Percentiles rank a stretch among this genome's conserved stretches.
phyloP scores from a whole-genome alignment of 495 filamentous ascomycete genomes.

The Trypethelium eluteriae region DNA sequence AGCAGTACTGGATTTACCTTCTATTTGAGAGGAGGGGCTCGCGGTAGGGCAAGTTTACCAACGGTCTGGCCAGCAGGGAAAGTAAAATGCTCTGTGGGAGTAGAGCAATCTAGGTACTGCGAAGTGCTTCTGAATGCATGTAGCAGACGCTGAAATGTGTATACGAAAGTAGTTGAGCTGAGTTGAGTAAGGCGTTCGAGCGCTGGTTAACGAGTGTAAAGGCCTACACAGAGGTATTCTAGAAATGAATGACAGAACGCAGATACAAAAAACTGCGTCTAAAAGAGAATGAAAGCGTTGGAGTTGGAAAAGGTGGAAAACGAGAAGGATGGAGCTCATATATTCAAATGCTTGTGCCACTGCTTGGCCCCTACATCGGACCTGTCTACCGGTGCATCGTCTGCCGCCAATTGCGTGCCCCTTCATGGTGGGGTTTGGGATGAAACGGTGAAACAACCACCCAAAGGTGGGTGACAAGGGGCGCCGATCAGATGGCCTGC shows the following conservation, averaged over 20 bases:
- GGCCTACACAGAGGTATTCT: not conserved
- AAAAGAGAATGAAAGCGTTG: not conserved
- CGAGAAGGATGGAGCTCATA: not conserved
- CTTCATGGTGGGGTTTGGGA: not conserved
- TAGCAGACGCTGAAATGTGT: not conserved
- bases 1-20: too few relatives aligned
- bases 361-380: not conserved
- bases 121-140: not conserved
- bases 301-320: not conserved
- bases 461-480: not conserved
- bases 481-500: not conserved
- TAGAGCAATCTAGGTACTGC: too few relatives aligned
- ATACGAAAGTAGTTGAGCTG: not conserved
- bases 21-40: too few relatives aligned
- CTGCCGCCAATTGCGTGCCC: not conserved
- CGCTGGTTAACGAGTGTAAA: not conserved
- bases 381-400: not conserved
- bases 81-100: not conserved
- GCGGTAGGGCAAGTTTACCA: too few relatives aligned
- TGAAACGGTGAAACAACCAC: too few relatives aligned
- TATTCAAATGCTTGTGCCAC: not conserved
- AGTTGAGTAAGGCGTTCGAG: not conserved
- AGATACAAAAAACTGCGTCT: not conserved
- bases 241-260: not conserved
- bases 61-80: not conserved